Evolutionary conservation across 257 asterid species (phyloP), one percentile per base, ranked within the genome.

Genomic region (Ballota nigra): DNA sequence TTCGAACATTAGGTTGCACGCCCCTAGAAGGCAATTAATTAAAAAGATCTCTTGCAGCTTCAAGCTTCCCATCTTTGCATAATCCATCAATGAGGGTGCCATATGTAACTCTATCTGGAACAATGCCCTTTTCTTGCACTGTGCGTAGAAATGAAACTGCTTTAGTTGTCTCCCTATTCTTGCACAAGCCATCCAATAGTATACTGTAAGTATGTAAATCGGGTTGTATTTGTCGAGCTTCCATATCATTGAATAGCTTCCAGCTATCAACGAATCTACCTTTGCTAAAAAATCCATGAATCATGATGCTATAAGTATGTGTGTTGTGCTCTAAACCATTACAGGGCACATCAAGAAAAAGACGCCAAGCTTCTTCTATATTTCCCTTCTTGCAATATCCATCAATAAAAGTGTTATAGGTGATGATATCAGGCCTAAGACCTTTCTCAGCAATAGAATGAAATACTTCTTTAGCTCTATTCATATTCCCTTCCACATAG

Each of bases 231-330:
- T 38, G 13, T 4, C n/a, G 49, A 19, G 43, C 67, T 43, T 73
- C 24, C 73, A 73, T 65, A 6, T 18, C 19, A 2, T 65, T 41
- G 49, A 36, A 53, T 38, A 73, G 60, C 22, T 65, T 73, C 78
- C 38, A 53, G 2, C 29, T n/a, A 53, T 53, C 60, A 20, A 4
- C 31, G 8, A 19, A 20, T 52, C 55, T 47, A n/a, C 22, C 22
- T 47, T 47, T n/a, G 55, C 55, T 15, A 47, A 15, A n/a, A 2
- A 47, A 3, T 47, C 55, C 55, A 47, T 47, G 55, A 13, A 45
- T 45, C 53, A 45, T 47, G 22, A 16, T 59, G 47, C 1, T 70
- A 29, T 40, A 70, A 7, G 19, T 70, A 1, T 0, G 6, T 38
- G 24, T 43, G 28, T 43, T 2, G 0, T 56, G 75, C n/a, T 34